These are phyloP conservation scores for Torrubiella hemipterigena DNA, from an alignment of 2,329 filamentous ascomycete species.

Conservation along the genomic window DNA sequence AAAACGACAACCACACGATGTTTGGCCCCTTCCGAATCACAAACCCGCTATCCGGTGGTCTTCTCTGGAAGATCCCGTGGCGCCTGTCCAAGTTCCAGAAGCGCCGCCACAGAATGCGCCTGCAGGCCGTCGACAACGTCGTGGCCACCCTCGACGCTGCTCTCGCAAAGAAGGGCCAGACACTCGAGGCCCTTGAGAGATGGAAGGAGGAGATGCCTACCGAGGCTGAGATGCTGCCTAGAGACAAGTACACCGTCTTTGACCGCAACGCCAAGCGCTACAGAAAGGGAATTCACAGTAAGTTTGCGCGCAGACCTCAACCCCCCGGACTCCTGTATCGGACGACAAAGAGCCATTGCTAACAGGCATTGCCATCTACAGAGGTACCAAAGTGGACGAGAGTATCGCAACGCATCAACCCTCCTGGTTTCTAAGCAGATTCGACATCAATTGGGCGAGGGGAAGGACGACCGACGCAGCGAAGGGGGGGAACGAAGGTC, in stretches of 20 bases:
- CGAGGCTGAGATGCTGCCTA: constrained; percentile 88
- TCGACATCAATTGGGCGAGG: constrained; percentile 1
- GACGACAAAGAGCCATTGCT: not conserved
- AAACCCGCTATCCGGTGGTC: constrained; percentile 62
- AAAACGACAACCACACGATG: constrained; percentile 38
- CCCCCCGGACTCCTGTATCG: no score
- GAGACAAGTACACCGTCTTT: constrained; percentile 97
- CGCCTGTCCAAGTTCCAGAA: constrained; percentile 88
- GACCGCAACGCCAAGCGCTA: constrained; percentile 93
- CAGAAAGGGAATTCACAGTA: constrained; percentile 95
- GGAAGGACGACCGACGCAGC: no score
- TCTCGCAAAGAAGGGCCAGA: constrained; percentile 59
- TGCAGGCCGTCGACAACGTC: constrained; percentile 78
- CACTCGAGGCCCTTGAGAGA: constrained; percentile 65
- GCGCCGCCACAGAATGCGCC: constrained; percentile 68
- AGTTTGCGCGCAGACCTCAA: no score
- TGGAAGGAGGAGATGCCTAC: constrained; percentile 97
- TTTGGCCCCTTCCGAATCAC: constrained; percentile 75
- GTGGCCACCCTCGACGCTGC: constrained; percentile 72
- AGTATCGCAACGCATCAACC: constrained; percentile 86
- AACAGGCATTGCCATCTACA: constrained; percentile 19
- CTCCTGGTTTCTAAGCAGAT: constrained; percentile 67
- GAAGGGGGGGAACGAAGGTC: not conserved
- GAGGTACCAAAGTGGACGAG: constrained; percentile 89
- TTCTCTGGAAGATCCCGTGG: constrained; percentile 97